phyloP scores from a whole-genome alignment of 768 basidiomycete species.

The Boletus insuetus region DNA sequence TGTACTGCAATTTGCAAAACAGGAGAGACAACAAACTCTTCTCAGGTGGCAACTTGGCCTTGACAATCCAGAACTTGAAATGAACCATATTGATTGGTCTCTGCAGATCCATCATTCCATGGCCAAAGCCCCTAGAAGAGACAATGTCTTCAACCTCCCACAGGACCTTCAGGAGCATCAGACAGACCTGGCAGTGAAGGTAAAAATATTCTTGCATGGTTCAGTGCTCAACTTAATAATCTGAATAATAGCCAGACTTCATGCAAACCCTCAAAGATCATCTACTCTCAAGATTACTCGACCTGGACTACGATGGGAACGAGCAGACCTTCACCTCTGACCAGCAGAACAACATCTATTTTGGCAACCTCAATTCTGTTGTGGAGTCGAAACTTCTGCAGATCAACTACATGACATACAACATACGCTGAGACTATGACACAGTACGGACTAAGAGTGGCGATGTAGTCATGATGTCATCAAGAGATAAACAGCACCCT shows the following conservation, averaged over 20 bases:
- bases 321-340: conserved; percentile 4
- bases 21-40: conserved; percentile 7
- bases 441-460: not conserved
- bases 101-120: conserved; percentile 3
- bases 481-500: conserved; percentile 8
- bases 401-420: not conserved
- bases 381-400: not conserved
- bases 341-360: not conserved
- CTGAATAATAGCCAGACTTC: not conserved
- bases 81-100: not conserved
- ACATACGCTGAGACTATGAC: not conserved
- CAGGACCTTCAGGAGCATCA: not conserved
- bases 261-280: not conserved
- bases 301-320: not conserved
- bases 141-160: not conserved
- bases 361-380: not conserved
- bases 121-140: not conserved
- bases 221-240: too few relatives aligned
- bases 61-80: not conserved
- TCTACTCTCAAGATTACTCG: not conserved
- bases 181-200: conserved; percentile 11
- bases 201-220: not conserved
- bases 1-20: not conserved
- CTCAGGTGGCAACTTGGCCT: not conserved
- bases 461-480: conserved; percentile 10